Base-by-base conservation (phyloP, 2,329 filamentous ascomycete species). In the Metarhizium rileyi region DNA sequence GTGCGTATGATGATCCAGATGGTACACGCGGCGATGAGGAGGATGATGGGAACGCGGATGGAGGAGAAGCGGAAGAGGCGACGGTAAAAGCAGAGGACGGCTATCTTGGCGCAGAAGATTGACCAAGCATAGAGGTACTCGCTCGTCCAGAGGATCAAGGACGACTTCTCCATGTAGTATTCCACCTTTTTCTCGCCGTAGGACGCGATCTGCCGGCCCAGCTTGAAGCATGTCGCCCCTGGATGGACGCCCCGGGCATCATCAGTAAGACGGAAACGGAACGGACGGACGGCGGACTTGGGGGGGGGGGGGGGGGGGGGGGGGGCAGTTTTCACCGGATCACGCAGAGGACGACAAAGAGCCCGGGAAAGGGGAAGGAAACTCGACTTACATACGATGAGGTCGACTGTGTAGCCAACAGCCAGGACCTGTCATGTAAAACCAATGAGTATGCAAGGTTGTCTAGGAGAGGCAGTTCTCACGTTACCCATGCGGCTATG, bases 31-130 rank as follows among this genome's bases (percentile, higher is more conserved):
- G 33, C 57, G 3, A 60, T 54, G 3, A 65, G 55, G 4, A 61
- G 47, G n/a, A 57, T 52, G 3, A 65, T 63, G 10, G 62, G 57
- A 14, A 60, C 50, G 18, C 57, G 57, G 20, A 63, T 61, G 3
- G 55, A 55, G 10, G 61, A 56, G 18, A 57, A 55, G n/a, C 56
- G 52, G 50, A 65, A 65, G 18, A 65, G 46, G 1, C 62, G 57
- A 56, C 57, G 61, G 52, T 64, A 65, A 27, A 65, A 60, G 25
- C 50, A 54, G 8, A 65, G 54, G 7, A 64, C 53, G 14, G 62
- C 59, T 36, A 62, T 55, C 46, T 65, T 64, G 12, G 55, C 56
- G 45, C 61, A 60, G 12, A 55, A 59, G 8, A 65, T 56, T 8
- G 60, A 57, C 26, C 60, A 61, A 1, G 56, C 50, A 18, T 64